Percentiles rank a stretch among this genome's conserved stretches.
phyloP scores from a whole-genome alignment of 2,329 filamentous ascomycete genomes.

The Colletotrichum sp. region DNA sequence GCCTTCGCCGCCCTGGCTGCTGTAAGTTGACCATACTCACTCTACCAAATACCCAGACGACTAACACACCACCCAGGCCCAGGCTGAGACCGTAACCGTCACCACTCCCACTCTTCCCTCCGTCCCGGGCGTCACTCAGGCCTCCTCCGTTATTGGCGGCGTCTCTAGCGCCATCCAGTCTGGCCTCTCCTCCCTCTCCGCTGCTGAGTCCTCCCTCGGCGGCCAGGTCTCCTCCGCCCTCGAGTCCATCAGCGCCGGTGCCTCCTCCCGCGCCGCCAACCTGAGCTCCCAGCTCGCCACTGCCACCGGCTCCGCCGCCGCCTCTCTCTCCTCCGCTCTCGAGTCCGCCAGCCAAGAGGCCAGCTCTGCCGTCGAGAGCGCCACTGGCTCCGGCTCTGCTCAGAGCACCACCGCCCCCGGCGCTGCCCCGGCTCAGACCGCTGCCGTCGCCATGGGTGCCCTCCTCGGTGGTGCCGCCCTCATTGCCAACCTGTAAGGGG shows the following conservation, averaged over 20 bases:
- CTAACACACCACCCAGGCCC: conserved; percentile 2
- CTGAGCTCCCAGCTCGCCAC: conserved; percentile 31
- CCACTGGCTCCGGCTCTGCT: conserved; percentile 16
- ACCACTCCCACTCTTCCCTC: conserved; percentile 13
- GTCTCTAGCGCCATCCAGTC: not conserved
- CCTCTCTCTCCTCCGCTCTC: conserved; percentile 21
- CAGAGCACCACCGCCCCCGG: conserved; percentile 21
- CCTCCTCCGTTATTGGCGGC: not conserved
- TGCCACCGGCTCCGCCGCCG: conserved; percentile 5
- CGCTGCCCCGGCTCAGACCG: conserved; percentile 41
- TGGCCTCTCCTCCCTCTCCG: conserved; percentile 24
- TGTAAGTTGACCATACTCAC: conserved; percentile 22
- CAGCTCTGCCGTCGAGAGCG: conserved; percentile 16
- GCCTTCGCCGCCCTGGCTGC: conserved; percentile 37
- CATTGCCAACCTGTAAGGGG: conserved; percentile 47
- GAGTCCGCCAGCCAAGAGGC: not conserved
- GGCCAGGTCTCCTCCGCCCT: conserved; percentile 21
- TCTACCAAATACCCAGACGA: not conserved
- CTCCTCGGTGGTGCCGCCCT: conserved; percentile 52
- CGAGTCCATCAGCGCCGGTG: not conserved
- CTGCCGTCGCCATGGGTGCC: conserved; percentile 48
- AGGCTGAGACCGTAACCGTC: conserved; percentile 24
- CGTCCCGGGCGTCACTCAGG: conserved; percentile 19
- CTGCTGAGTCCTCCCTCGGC: conserved; percentile 26
- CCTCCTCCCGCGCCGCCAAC: conserved; percentile 19